These are phyloP conservation scores for Medakamo hakoo DNA, from an alignment of 139 green algal genomes.

Conservation along the genomic window DNA sequence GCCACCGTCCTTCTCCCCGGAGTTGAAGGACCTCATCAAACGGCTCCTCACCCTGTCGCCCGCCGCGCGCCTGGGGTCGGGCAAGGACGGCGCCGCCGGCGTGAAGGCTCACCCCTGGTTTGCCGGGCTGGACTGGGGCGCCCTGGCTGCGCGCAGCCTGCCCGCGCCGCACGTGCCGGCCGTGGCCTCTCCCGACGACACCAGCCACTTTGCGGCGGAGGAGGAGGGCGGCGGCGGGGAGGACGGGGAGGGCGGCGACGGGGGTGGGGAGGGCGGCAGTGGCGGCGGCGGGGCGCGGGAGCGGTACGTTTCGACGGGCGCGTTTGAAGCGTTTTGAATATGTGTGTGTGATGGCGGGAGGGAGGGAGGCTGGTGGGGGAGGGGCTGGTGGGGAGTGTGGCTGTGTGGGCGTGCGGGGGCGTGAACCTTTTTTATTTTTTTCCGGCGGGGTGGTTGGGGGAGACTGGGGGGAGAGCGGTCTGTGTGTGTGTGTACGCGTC, in stretches of 20 bases:
- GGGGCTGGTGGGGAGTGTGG: too few species aligned
- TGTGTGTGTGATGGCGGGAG: background rate
- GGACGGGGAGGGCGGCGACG: background rate
- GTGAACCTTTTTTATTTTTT: too few species aligned
- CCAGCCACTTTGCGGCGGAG: constrained; percentile 31
- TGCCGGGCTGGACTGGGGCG: constrained; percentile 63
- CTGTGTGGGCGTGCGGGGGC: too few species aligned
- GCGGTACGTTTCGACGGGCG: constrained; percentile 39
- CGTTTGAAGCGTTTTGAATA: constrained; percentile 44
- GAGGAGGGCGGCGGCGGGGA: background rate
- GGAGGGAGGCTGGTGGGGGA: too few species aligned
- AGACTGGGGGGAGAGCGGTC: too few species aligned
- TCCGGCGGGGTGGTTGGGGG: too few species aligned
- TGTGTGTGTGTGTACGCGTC: too few species aligned
- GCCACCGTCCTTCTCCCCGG: constrained; percentile 48
- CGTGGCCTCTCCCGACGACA: constrained; percentile 32
- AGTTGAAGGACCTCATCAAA: constrained; percentile 54
- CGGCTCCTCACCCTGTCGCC: constrained; percentile 55
- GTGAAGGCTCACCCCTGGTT: constrained; percentile 84
- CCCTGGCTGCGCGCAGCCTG: constrained; percentile 39
- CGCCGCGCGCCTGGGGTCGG: constrained; percentile 41
- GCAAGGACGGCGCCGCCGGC: constrained; percentile 27
- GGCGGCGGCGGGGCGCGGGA: constrained; percentile 1
- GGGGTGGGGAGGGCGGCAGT: background rate
- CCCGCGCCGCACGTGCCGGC: constrained; percentile 53